Evolutionary conservation across 169 alveolate species (phyloP).

Genomic region (Eimeria praecox): DNA sequence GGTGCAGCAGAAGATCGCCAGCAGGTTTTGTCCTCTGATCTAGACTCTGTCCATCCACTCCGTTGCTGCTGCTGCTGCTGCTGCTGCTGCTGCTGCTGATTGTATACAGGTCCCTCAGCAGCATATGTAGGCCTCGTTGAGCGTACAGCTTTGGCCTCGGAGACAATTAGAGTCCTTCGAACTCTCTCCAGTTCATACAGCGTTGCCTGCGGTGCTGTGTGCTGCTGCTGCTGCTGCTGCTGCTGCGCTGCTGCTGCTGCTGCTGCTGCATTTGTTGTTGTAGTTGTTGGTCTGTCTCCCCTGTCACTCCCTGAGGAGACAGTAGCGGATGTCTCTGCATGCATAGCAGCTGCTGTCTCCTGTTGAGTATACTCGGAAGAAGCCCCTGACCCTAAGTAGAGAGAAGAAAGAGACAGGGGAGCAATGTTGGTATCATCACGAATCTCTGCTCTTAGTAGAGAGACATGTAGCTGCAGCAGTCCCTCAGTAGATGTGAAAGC

Average conservation of each 20-base stretch:
- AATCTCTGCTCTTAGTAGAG: constrained; percentile 17
- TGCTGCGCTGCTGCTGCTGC: constrained; percentile 8
- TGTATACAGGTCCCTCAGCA: no score
- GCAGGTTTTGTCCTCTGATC: neutral
- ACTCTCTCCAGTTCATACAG: constrained; percentile 7
- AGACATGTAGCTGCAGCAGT: neutral
- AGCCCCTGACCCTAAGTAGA: constrained; percentile 65
- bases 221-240: no score
- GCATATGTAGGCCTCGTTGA: neutral
- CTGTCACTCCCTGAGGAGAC: neutral
- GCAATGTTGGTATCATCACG: constrained; percentile 77
- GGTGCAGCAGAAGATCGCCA: neutral
- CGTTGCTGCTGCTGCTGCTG: constrained; percentile 35
- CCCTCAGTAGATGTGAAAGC: constrained; percentile 67
- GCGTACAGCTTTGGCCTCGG: constrained; percentile 5
- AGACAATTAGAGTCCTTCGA: neutral
- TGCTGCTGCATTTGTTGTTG: no score
- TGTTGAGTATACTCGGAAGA: neutral
- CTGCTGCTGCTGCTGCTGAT: constrained; percentile 48
- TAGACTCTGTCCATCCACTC: neutral
- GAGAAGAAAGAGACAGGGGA: constrained; percentile 55
- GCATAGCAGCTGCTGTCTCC: constrained; percentile 24
- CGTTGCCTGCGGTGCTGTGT: neutral
- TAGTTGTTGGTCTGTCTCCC: neutral
- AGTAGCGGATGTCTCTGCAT: neutral